Evolutionary conservation across 495 filamentous ascomycete species (phyloP).

Genomic region (Penicillium malachiteum): DNA sequence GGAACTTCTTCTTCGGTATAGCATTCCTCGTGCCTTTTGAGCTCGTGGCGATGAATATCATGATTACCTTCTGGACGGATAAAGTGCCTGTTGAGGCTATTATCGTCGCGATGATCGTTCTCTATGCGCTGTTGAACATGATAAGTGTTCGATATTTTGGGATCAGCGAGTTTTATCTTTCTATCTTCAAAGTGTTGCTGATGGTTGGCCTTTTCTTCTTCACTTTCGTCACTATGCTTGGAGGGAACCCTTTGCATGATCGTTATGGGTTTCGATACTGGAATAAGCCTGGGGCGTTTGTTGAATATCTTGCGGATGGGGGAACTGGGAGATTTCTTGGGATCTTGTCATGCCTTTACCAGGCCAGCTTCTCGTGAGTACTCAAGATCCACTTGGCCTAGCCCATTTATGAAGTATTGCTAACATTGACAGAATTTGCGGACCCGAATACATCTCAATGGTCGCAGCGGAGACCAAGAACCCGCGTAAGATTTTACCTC

Average conservation of each 20-base stretch:
- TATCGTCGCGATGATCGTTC: constrained; percentile 37
- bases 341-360: constrained; percentile 52
- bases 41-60: constrained; percentile 65
- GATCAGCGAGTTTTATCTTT: constrained; percentile 65
- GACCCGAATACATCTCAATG: constrained; percentile 79
- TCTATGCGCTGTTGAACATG: constrained; percentile 27
- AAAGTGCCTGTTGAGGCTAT: constrained; percentile 62
- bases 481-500: constrained; percentile 49
- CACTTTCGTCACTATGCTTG: constrained; percentile 59
- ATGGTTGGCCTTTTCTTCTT: constrained; percentile 54
- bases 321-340: constrained; percentile 67
- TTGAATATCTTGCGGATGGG: constrained; percentile 56
- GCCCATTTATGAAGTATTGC: not conserved
- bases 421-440: constrained; percentile 20
- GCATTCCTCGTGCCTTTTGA: constrained; percentile 70
- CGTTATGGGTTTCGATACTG: constrained; percentile 69
- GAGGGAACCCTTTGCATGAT: constrained; percentile 66
- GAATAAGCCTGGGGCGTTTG: constrained; percentile 18
- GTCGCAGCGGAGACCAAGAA: constrained; percentile 74
- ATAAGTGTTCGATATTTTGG: constrained; percentile 66
- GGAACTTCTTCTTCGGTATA: constrained; percentile 64
- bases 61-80: constrained; percentile 68
- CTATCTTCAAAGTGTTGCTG: constrained; percentile 65
- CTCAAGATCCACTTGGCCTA: not conserved
- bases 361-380: constrained; percentile 4